Evolutionary conservation across 139 green algal species (phyloP).

Genomic region (Chlamydomonas schloesseri): DNA sequence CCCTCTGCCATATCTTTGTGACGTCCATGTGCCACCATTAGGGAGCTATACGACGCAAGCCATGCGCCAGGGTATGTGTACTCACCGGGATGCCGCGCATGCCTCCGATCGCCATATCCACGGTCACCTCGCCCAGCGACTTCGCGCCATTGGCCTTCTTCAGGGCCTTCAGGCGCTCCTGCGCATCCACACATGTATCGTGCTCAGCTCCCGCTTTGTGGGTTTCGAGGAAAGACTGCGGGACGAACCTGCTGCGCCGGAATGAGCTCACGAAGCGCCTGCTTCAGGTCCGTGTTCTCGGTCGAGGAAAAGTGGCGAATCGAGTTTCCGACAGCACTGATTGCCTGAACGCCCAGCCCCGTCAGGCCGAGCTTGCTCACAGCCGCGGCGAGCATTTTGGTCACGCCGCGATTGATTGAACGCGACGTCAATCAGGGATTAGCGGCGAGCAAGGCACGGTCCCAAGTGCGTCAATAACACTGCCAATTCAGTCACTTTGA

Average conservation of each 20-base stretch:
- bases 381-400: background rate
- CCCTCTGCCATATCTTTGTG: too few species aligned
- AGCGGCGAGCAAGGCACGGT: too few species aligned
- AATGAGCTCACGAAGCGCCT: conserved; percentile 72
- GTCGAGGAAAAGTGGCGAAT: background rate
- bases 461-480: too few species aligned
- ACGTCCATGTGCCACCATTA: too few species aligned
- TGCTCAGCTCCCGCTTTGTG: background rate
- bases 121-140: conserved; percentile 87
- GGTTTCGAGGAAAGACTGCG: rapidly evolving
- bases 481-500: too few species aligned
- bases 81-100: conserved; percentile 96
- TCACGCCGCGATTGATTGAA: too few species aligned
- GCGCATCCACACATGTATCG: background rate
- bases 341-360: background rate
- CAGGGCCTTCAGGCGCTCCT: conserved; percentile 90
- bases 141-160: conserved; percentile 85
- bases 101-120: conserved; percentile 93
- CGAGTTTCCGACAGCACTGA: background rate
- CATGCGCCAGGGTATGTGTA: too few species aligned
- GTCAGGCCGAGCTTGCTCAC: too few species aligned
- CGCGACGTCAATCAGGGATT: too few species aligned
- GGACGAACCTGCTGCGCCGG: conserved; percentile 75
- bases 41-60: too few species aligned
- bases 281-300: conserved; percentile 62